phyloP scores from a whole-genome alignment of 305 asterid genomes.

The Fraxinus albicans region DNA sequence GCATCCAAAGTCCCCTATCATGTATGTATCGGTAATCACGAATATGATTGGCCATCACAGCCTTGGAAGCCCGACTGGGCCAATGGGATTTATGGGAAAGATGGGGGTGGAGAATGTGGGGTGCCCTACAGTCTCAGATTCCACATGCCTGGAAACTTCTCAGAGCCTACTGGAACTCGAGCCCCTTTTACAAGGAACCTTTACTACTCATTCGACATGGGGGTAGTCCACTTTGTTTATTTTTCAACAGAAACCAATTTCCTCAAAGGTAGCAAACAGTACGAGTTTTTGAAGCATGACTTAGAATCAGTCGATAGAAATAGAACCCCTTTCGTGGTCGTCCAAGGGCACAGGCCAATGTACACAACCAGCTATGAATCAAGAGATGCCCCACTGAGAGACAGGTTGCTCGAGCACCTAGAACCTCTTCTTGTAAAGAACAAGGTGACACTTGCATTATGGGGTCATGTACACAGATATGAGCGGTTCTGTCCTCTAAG shows the following conservation, averaged over 20 bases:
- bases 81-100: constrained; percentile 50
- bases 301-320: constrained; percentile 51
- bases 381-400: constrained; percentile 56
- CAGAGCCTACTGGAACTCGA: constrained; percentile 53
- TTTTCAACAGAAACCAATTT: constrained; percentile 67
- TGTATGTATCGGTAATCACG: constrained; percentile 95
- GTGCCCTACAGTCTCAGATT: constrained; percentile 84
- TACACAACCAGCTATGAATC: constrained; percentile 76
- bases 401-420: constrained; percentile 52
- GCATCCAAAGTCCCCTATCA: constrained; percentile 87
- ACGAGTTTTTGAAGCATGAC: constrained; percentile 50
- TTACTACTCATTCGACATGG: constrained; percentile 72
- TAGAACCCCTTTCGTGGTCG: constrained; percentile 69
- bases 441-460: constrained; percentile 68
- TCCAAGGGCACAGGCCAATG: constrained; percentile 98
- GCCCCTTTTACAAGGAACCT: constrained; percentile 86
- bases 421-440: constrained; percentile 81
- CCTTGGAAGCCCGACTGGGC: constrained; percentile 97
- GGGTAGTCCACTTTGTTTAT: constrained; percentile 69
- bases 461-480: constrained; percentile 92
- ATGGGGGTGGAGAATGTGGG: constrained; percentile 98
- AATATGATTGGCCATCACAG: constrained; percentile 87
- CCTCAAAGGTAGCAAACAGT: constrained; percentile 56
- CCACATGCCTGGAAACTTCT: constrained; percentile 88
- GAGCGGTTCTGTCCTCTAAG: constrained; percentile 84